Evolutionary conservation across 1,284 basidiomycete species (phyloP), one percentile per base, ranked within the genome.

Genomic region (Lignosus rhinocerotis): DNA sequence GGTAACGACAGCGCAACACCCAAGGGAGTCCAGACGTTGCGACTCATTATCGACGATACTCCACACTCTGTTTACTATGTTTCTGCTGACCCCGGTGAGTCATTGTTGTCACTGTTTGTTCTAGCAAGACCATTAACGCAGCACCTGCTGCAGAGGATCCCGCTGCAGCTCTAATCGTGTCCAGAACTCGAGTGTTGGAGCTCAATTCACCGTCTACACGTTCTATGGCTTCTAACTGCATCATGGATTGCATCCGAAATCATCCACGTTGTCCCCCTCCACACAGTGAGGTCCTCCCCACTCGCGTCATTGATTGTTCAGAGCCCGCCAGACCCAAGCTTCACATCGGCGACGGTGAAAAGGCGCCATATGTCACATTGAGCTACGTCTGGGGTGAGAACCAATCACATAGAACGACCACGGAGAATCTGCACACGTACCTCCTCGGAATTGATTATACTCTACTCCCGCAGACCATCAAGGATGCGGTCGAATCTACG

Each of bases 31-130:
- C 59, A 60, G 21, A 54, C 52, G 16, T 31, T 60, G 36, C 49
- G 44, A 21, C 59, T 60, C 17, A 25, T 54, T n/a, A 32, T 60
- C 11, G 50, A 50, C 31, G 55, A 54, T 16, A 45, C 39, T 1
- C 59, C 59, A 11, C 59, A 60, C 30, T 60, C 55, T 9, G 39
- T 48, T 2, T 57, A 60, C 43, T 60, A 60, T 36, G 55, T 53
- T 8, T 60, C 53, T 11, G 43, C 59, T n/a, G 33, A 54, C 8
- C 55, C 39, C 30, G 55, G 59, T 57, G n/a, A 12, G 59, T 57
- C 36, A 25, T n/a, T 42, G 3, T 33, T 9, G 12, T 19, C 17
- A 6, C 17, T 25, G 25, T 6, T 43, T 11, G n/a, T 14, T 32
- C 3, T 21, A 39, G 14, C 16, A 39, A 17, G 2, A 25, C 7